phyloP scores from a whole-genome alignment of 495 filamentous ascomycete genomes.

The Penicillium arizonense region DNA sequence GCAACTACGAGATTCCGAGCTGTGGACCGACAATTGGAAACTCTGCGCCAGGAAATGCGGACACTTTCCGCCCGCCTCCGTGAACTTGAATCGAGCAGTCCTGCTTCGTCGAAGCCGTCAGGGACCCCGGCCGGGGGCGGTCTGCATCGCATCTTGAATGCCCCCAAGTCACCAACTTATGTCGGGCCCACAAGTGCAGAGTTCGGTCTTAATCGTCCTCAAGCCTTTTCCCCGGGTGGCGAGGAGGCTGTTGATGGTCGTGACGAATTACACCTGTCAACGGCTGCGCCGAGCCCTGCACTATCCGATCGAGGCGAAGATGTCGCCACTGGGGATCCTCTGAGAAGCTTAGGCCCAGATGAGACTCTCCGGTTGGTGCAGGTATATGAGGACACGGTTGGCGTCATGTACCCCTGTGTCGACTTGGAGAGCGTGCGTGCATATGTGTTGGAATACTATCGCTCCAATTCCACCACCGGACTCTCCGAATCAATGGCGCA shows the following conservation, averaged over 20 bases:
- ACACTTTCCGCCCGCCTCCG: constrained; percentile 32
- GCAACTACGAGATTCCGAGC: constrained; percentile 18
- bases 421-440: constrained; percentile 61
- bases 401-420: constrained; percentile 80
- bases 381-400: constrained; percentile 76
- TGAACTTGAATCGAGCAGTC: constrained; percentile 26
- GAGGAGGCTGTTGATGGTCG: neutral
- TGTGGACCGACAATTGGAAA: constrained; percentile 31
- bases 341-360: constrained; percentile 37
- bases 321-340: constrained; percentile 11
- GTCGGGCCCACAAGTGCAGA: constrained; percentile 44
- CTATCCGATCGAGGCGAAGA: constrained; percentile 12
- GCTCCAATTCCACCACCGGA: constrained; percentile 38
- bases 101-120: neutral
- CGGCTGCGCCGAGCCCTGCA: constrained; percentile 19
- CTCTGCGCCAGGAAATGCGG: constrained; percentile 32
- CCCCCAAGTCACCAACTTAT: constrained; percentile 36
- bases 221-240: neutral
- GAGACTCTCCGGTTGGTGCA: constrained; percentile 68
- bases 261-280: constrained; percentile 19
- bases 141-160: constrained; percentile 36
- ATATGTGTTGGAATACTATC: constrained; percentile 47
- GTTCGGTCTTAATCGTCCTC: constrained; percentile 32
- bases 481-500: constrained; percentile 52
- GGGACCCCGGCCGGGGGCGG: constrained; percentile 2